phyloP scores from a whole-genome alignment of 257 asterid genomes.

The Osmanthus fragrans region DNA sequence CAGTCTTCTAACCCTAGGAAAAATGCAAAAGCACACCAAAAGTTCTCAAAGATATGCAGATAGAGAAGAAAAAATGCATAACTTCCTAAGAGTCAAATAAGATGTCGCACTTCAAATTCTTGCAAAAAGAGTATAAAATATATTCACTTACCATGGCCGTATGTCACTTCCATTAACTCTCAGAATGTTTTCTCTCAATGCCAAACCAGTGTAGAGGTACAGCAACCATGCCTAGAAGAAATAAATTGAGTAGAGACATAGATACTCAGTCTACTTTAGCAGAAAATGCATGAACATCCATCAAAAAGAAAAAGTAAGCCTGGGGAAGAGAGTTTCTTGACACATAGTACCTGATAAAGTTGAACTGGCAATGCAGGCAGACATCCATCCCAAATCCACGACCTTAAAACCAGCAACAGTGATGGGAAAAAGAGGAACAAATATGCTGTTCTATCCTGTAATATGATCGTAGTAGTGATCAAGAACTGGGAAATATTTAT shows the following conservation, averaged over 20 bases:
- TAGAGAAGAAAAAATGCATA: not conserved
- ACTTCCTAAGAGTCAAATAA: not conserved
- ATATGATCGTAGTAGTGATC: conserved; percentile 19
- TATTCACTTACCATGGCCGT: conserved; percentile 77
- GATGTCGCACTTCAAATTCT: conserved; percentile 7
- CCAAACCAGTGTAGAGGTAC: conserved; percentile 88
- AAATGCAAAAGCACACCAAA: not conserved
- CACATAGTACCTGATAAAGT: conserved; percentile 79
- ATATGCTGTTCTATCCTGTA: conserved; percentile 87
- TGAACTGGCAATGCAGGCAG: conserved; percentile 94
- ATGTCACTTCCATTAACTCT: conserved; percentile 95
- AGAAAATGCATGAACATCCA: conserved; percentile 11
- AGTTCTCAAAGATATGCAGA: not conserved
- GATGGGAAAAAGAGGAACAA: conserved; percentile 70
- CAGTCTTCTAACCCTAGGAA: not conserved
- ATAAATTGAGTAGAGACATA: not conserved
- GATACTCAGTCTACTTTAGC: not conserved
- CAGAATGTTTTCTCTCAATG: conserved; percentile 89
- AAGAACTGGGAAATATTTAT: conserved; percentile 8
- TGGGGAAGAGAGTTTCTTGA: conserved; percentile 20
- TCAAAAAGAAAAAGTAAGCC: conserved; percentile 16
- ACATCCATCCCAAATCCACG: conserved; percentile 88
- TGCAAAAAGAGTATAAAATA: conserved; percentile 1
- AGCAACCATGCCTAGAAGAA: conserved; percentile 92
- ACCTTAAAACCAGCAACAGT: conserved; percentile 62